Percentiles rank a stretch among this genome's conserved stretches.
Conservation (phyloP, 2,329 filamentous ascomycete species). For the Diaporthe amygdali region DNA sequence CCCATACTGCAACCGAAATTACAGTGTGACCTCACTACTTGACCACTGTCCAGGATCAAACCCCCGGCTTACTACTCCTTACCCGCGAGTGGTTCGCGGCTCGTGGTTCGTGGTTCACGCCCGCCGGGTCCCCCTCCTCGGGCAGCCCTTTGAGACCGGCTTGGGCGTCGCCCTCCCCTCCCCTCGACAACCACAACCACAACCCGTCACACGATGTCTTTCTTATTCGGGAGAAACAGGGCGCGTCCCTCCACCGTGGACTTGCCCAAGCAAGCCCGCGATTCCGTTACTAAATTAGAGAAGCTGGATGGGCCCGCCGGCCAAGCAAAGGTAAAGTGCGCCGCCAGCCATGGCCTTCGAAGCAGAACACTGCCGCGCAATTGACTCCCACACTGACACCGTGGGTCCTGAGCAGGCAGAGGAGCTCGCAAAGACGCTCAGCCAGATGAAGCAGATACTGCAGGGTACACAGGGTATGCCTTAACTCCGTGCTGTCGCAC, state of each 20-base stretch:
- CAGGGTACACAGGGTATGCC: conserved; percentile 86
- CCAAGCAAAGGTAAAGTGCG: conserved; percentile 43
- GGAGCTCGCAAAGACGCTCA: conserved; percentile 83
- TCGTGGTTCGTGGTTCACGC: not conserved
- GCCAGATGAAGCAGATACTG: conserved; percentile 89
- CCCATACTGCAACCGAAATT: not conserved
- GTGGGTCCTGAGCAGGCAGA: conserved; percentile 66
- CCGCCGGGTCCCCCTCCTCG: conserved; percentile 13
- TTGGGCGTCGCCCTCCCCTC: not conserved
- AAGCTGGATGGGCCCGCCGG: conserved; percentile 47
- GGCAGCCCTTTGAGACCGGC: conserved; percentile 14
- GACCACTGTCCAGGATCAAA: not conserved
- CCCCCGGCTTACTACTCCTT: not conserved
- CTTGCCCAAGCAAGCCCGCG: conserved; percentile 60
- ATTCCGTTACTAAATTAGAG: conserved; percentile 56
- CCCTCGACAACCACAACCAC: conserved; percentile 6
- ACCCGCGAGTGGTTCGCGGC: not conserved
- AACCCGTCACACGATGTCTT: conserved; percentile 44
- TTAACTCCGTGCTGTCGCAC: not conserved
- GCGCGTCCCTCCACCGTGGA: conserved; percentile 57
- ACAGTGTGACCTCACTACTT: conserved; percentile 3
- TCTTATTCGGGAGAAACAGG: conserved; percentile 60
- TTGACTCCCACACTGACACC: conserved; percentile 19
- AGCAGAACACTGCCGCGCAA: not conserved
- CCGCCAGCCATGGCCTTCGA: not conserved